Evolutionary conservation across 78 protist genomes (phyloP).

Genomic region (Cavenderia fasciculata): DNA sequence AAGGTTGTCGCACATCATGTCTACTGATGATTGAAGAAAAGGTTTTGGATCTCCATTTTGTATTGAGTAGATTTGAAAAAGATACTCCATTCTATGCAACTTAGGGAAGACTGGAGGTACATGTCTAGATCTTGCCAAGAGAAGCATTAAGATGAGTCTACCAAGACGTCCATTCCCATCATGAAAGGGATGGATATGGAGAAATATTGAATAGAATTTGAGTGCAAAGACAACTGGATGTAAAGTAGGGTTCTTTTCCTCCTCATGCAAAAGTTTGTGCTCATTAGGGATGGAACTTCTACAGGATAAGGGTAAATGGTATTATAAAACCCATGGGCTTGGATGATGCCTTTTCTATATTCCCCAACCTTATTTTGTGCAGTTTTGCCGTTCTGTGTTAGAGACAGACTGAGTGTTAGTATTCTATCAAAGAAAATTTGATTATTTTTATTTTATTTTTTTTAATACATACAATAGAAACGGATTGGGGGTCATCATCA

Average conservation of each 20-base stretch:
- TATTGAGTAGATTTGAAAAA: neutral
- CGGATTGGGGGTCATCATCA: too few species aligned
- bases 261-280: neutral
- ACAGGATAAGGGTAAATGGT: constrained; percentile 9
- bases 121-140: neutral
- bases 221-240: constrained; percentile 39
- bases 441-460: too few species aligned
- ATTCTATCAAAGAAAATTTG: too few species aligned
- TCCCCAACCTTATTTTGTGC: neutral
- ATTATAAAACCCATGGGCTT: neutral
- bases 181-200: constrained; percentile 47
- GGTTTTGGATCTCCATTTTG: constrained; percentile 5
- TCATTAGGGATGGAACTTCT: constrained; percentile 6
- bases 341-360: neutral
- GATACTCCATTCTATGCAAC: neutral
- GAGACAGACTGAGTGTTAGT: too few species aligned
- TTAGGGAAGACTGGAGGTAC: constrained; percentile 1
- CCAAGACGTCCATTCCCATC: constrained; percentile 53
- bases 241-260: neutral
- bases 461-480: too few species aligned
- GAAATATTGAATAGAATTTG: neutral
- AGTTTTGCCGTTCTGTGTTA: neutral
- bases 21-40: neutral
- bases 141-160: neutral
- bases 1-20: neutral